phyloP scores from a whole-genome alignment of 2,329 filamentous ascomycete genomes.

The Cryphonectria nitschkei region DNA sequence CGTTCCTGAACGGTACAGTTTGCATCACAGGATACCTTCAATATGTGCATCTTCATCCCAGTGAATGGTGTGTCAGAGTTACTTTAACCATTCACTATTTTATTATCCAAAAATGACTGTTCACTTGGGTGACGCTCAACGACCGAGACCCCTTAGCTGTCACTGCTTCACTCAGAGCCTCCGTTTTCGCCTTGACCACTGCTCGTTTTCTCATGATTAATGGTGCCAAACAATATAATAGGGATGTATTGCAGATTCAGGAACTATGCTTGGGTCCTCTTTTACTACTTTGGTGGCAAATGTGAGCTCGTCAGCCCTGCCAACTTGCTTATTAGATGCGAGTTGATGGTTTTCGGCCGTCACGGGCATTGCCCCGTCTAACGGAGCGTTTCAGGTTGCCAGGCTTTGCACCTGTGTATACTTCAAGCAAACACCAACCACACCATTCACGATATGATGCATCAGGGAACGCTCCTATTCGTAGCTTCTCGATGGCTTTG shows the following conservation, averaged over 20 bases:
- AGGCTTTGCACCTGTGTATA: no score
- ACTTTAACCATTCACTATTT: slow-evolving; percentile 10
- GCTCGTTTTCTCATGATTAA: background rate
- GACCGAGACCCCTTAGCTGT: no score
- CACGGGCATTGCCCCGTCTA: background rate
- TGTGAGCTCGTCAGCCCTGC: no score
- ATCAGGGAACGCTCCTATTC: no score
- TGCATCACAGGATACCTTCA: slow-evolving; percentile 7
- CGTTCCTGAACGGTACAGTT: slow-evolving; percentile 3
- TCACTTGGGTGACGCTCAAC: background rate
- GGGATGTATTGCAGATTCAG: slow-evolving; percentile 37
- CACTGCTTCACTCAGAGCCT: background rate
- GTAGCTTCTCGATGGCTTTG: no score
- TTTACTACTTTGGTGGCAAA: background rate
- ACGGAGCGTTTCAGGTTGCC: background rate
- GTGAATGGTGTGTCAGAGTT: slow-evolving; percentile 4
- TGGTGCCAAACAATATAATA: slow-evolving; percentile 13
- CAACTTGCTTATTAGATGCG: no score
- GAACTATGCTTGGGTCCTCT: slow-evolving; percentile 30
- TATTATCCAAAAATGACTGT: background rate
- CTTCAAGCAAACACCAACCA: no score
- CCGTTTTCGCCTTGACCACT: background rate
- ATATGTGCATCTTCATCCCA: slow-evolving; percentile 1
- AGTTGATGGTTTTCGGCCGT: background rate
- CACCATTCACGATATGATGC: no score